Percentiles rank a stretch among this genome's conserved stretches.
Conservation (phyloP, 257 asterid species). For the Catharanthus roseus region DNA sequence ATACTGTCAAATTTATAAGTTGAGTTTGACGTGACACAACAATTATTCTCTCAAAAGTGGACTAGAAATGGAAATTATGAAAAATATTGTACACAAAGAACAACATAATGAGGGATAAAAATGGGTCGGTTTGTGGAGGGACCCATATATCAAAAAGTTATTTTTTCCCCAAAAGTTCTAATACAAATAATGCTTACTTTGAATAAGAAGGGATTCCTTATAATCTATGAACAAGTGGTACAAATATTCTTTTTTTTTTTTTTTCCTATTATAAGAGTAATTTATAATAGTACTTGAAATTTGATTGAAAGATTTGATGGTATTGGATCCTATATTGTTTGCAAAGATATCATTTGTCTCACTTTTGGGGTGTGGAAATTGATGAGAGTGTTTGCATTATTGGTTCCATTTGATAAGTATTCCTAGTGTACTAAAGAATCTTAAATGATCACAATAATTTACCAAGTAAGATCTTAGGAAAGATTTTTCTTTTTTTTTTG, state of each 20-base stretch:
- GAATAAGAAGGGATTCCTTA: not conserved
- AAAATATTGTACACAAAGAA: not conserved
- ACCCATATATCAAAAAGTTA: not conserved
- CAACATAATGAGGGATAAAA: not conserved
- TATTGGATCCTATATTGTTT: not conserved
- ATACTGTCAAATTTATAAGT: no score
- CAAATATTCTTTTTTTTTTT: not conserved
- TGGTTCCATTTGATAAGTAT: not conserved
- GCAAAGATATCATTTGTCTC: not conserved
- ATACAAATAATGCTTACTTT: not conserved
- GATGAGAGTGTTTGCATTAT: not conserved
- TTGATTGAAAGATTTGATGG: not conserved
- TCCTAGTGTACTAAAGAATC: not conserved
- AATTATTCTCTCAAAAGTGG: constrained; percentile 7
- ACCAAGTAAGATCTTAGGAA: no score
- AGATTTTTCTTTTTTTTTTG: no score
- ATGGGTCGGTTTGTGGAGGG: constrained; percentile 16
- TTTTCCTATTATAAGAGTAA: no score
- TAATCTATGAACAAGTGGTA: not conserved
- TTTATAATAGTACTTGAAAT: not conserved
- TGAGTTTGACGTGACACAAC: no score
- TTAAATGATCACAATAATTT: no score
- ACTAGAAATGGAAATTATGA: not conserved
- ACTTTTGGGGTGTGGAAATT: no score
- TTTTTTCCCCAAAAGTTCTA: not conserved